Percentiles rank a stretch among this genome's conserved stretches.
These are phyloP conservation scores for Physocladia obscura DNA, from an alignment of 192 early-diverging fungal genomes.

Conservation along the genomic window DNA sequence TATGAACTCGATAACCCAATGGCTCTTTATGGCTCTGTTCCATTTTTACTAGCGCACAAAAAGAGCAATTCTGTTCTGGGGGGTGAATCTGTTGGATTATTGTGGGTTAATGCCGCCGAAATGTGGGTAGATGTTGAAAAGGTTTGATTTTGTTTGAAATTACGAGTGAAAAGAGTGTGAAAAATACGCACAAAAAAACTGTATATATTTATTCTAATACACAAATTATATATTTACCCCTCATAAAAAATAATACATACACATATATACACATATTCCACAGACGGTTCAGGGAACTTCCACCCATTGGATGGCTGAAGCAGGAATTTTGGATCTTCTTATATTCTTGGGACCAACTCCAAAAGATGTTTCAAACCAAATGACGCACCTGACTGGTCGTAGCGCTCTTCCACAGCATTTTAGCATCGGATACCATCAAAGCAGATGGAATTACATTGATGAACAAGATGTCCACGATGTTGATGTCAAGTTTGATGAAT, in stretches of 20 bases:
- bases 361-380: conserved; percentile 69
- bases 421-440: conserved; percentile 92
- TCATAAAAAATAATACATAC: background rate
- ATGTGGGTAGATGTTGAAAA: conserved; percentile 97
- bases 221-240: no score
- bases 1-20: conserved; percentile 94
- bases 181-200: no score
- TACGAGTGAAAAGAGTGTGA: no score
- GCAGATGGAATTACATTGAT: conserved; percentile 97
- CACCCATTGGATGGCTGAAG: conserved; percentile 94
- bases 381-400: conserved; percentile 75
- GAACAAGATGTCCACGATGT: conserved; percentile 85
- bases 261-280: background rate
- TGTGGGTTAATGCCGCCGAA: conserved; percentile 94
- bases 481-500: conserved; percentile 81
- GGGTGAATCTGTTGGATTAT: conserved; percentile 72
- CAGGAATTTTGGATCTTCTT: conserved; percentile 87
- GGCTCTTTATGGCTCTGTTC: conserved; percentile 93
- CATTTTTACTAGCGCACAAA: conserved; percentile 89
- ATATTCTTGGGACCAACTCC: conserved; percentile 74
- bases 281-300: conserved; percentile 39
- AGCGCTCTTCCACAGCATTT: conserved; percentile 85
- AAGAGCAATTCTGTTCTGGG: conserved; percentile 33
- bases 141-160: conserved; percentile 37
- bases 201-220: no score